Evolutionary conservation across 2,329 filamentous ascomycete species (phyloP), one percentile per base, ranked within the genome.

Genomic region (Fusarium concolor): DNA sequence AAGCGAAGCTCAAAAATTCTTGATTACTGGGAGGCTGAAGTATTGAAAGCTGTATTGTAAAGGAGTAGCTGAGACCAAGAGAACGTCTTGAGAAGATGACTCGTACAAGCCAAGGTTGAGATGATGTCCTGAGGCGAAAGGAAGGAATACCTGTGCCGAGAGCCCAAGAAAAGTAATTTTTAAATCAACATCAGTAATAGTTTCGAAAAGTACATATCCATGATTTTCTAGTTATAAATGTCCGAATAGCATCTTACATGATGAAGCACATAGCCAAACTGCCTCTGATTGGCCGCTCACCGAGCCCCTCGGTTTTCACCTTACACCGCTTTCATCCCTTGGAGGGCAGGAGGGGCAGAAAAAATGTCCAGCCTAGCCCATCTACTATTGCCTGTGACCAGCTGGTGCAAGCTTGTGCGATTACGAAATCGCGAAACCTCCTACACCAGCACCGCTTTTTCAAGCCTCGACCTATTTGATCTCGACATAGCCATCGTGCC

Each of bases 341-440:
- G 60, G 61, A 62, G 55, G 62, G 74, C 39, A 60, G 56, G 60
- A 61, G 58, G 65, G 74, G 75, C 75, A 77, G 75, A 77, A 77
- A 78, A 76, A 77, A 77, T 76, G 74, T 71, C 72, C 73, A 72
- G 62, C 65, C 70, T 72, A 72, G 65, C 69, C 69, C 71, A 60
- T 39, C 44, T 70, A 70, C 72, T 70, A 74, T 71, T 71, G 68
- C 63, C 62, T 67, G 70, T 73, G 72, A 74, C 73, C 73, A 74
- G 67, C 65, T 68, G 60, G 59, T 56, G 66, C 67, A 65, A 76
- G 74, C 72, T 75, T 73, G 74, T 74, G 68, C 71, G 72, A 71
- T 74, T 72, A 76, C 67, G 67, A 75, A 74, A 73, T 71, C 68
- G 67, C 69, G 61, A 70, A 72, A 71, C 64, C 59, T 65, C 60